These are phyloP conservation scores for Spizellomyces punctatus DNA, from an alignment of 192 early-diverging fungal genomes.

Conservation along the genomic window DNA sequence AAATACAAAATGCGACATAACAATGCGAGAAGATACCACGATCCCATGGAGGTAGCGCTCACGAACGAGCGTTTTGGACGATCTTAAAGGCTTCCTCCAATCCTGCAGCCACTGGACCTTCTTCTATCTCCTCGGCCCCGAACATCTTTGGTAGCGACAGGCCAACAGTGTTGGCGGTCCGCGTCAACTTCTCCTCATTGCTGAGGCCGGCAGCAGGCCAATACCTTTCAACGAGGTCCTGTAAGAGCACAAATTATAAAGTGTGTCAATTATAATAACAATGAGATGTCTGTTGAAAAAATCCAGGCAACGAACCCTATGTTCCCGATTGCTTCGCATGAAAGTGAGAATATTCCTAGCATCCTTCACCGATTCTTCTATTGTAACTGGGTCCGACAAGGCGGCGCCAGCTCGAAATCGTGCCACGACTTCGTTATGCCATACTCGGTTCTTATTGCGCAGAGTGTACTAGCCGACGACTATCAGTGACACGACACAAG, in stretches of 20 bases:
- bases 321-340: slow-evolving; percentile 24
- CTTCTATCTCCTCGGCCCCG: slow-evolving; percentile 1
- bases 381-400: background rate
- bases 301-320: slow-evolving; percentile 14
- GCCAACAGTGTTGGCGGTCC: slow-evolving; percentile 43
- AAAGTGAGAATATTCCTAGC: slow-evolving; percentile 22
- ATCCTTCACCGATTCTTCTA: background rate
- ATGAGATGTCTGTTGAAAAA: background rate
- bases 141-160: slow-evolving; percentile 36
- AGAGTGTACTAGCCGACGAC: slow-evolving; percentile 18
- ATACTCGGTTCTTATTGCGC: slow-evolving; percentile 27
- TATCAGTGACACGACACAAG: background rate
- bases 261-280: background rate
- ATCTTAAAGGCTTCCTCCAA: slow-evolving; percentile 4
- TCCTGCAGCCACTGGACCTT: too few species aligned
- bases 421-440: slow-evolving; percentile 26
- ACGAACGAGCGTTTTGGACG: background rate
- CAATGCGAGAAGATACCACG: too few species aligned
- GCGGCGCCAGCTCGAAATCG: slow-evolving; percentile 15
- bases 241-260: background rate
- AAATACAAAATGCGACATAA: too few species aligned
- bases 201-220: slow-evolving; percentile 37
- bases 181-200: slow-evolving; percentile 29
- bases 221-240: slow-evolving; percentile 44
- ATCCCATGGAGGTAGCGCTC: too few species aligned